These are phyloP conservation scores for Phytomonas sp. DNA, from an alignment of 208 protist species.

Conservation along the genomic window DNA sequence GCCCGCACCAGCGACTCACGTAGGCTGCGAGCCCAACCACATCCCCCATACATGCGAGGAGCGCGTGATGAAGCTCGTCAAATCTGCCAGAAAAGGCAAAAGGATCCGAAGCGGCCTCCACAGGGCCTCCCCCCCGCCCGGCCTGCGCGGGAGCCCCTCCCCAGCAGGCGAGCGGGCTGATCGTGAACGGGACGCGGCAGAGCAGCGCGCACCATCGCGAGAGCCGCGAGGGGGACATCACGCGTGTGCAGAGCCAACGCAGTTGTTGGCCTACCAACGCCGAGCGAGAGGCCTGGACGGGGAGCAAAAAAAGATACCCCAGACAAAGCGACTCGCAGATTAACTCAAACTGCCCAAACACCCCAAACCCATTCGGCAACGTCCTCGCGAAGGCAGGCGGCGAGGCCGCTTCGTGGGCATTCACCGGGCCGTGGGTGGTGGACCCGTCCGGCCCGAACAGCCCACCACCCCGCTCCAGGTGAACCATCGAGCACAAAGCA, in stretches of 20 bases:
- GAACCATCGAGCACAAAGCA: neutral
- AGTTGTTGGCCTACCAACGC: neutral
- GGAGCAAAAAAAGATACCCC: neutral
- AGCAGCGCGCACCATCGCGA: neutral
- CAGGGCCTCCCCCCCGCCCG: too few species aligned
- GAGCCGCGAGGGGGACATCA: neutral
- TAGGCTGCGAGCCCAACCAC: too few species aligned
- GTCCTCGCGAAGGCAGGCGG: neutral
- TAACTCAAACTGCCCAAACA: neutral
- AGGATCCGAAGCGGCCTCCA: too few species aligned
- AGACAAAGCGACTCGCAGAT: neutral
- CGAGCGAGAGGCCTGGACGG: neutral
- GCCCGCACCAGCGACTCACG: too few species aligned
- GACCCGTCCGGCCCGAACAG: too few species aligned
- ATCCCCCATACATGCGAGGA: too few species aligned
- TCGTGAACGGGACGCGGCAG: neutral
- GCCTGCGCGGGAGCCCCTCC: too few species aligned
- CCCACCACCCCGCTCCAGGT: neutral
- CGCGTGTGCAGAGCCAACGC: neutral
- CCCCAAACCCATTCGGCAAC: neutral
- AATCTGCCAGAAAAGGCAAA: too few species aligned
- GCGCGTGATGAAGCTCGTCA: too few species aligned
- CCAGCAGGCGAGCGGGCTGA: neutral
- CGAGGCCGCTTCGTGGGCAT: neutral
- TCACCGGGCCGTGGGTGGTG: neutral